These are phyloP conservation scores for Didymella glomerata DNA, from an alignment of 2,329 filamentous ascomycete species.

Conservation along the genomic window DNA sequence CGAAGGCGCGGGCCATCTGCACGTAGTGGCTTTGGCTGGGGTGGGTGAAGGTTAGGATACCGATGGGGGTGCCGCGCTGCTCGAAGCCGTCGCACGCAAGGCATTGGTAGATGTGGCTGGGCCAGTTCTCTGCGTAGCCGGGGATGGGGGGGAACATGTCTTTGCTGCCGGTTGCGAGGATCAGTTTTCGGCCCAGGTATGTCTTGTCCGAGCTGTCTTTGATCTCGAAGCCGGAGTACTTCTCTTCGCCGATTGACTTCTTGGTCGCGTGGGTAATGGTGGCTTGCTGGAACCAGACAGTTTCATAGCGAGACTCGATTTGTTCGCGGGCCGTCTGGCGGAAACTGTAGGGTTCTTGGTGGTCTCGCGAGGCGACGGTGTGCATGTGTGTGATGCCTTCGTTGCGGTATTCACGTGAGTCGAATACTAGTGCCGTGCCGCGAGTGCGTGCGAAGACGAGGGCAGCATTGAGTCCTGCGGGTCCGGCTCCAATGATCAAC, in stretches of 20 bases:
- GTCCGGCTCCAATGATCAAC: constrained; percentile 54
- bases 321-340: constrained; percentile 46
- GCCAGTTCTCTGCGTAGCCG: constrained; percentile 66
- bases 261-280: constrained; percentile 35
- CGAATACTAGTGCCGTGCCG: constrained; percentile 56
- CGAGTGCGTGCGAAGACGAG: constrained; percentile 51
- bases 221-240: constrained; percentile 49
- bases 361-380: constrained; percentile 43
- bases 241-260: constrained; percentile 32
- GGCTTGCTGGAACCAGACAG: constrained; percentile 43
- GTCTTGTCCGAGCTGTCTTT: constrained; percentile 54
- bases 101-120: constrained; percentile 60
- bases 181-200: constrained; percentile 62
- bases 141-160: constrained; percentile 62
- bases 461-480: constrained; percentile 56
- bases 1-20: constrained; percentile 39
- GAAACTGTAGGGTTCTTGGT: constrained; percentile 39
- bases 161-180: constrained; percentile 63
- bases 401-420: constrained; percentile 56
- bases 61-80: constrained; percentile 56
- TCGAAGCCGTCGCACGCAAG: constrained; percentile 69
- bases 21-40: constrained; percentile 37
- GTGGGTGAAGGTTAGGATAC: constrained; percentile 36
- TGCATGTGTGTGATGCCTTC: constrained; percentile 56
- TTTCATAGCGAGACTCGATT: constrained; percentile 49